Evolutionary conservation across 805 yeast genomes (phyloP).

Genomic region (Spencermartinsiella europaea): DNA sequence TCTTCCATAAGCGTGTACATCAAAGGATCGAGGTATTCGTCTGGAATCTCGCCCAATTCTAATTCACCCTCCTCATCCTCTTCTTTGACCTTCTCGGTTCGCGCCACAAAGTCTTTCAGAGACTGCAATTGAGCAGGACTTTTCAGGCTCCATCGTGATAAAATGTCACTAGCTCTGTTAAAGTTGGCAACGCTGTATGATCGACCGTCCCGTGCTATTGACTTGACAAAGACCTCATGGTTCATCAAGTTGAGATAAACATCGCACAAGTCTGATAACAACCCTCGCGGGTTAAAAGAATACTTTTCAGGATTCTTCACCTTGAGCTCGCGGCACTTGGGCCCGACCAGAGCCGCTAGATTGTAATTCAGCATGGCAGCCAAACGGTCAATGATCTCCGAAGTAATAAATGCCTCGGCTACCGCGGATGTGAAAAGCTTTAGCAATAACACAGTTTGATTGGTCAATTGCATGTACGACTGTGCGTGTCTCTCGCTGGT

Average conservation of each 20-base stretch:
- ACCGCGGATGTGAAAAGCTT: conserved; percentile 79
- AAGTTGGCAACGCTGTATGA: conserved; percentile 70
- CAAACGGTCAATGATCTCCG: conserved; percentile 87
- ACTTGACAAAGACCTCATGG: conserved; percentile 61
- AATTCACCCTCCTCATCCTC: conserved; percentile 67
- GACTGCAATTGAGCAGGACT: conserved; percentile 48
- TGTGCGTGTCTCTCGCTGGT: conserved; percentile 71
- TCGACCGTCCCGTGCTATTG: conserved; percentile 89
- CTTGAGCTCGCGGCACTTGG: conserved; percentile 82
- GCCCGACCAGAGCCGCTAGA: conserved; percentile 89
- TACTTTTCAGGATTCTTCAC: conserved; percentile 80
- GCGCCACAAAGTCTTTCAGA: conserved; percentile 52
- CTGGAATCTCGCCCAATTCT: conserved; percentile 92
- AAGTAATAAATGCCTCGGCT: conserved; percentile 77
- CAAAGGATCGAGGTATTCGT: conserved; percentile 92
- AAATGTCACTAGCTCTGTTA: conserved; percentile 61
- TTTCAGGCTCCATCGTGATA: conserved; percentile 51
- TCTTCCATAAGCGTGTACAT: conserved; percentile 95
- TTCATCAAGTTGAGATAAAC: conserved; percentile 68
- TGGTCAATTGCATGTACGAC: conserved; percentile 76
- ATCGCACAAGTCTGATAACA: conserved; percentile 64
- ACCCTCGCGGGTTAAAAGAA: conserved; percentile 71
- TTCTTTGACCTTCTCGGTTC: conserved; percentile 56
- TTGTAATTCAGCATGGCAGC: conserved; percentile 96
- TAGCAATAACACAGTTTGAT: conserved; percentile 75